phyloP scores from a whole-genome alignment of 2,329 filamentous ascomycete genomes.

The Tolypocladium tropicale region DNA sequence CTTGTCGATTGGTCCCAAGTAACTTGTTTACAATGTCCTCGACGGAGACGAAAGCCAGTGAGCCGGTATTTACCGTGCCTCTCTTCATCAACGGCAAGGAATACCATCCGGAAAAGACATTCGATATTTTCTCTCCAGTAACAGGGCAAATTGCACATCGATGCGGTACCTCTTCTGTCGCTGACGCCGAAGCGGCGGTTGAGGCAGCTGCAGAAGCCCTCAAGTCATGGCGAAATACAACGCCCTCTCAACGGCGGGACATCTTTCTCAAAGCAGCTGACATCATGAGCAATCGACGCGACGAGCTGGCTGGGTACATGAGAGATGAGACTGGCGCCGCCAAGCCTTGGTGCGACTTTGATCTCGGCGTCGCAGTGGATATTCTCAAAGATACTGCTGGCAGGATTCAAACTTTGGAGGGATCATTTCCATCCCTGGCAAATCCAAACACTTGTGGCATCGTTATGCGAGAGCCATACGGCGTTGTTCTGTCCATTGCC shows the following conservation, averaged over 20 bases:
- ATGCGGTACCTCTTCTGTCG: slow-evolving; percentile 40
- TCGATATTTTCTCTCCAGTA: not conserved
- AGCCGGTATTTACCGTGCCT: slow-evolving; percentile 17
- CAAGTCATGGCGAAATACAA: slow-evolving; percentile 55
- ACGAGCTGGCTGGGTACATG: slow-evolving; percentile 53
- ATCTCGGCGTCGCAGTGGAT: slow-evolving; percentile 24
- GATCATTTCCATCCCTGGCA: slow-evolving; percentile 22
- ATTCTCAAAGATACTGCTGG: slow-evolving; percentile 33
- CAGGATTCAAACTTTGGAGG: slow-evolving; percentile 26
- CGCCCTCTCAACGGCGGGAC: slow-evolving; percentile 50
- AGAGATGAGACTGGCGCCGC: slow-evolving; percentile 34
- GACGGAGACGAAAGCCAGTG: not conserved
- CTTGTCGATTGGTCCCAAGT: no score
- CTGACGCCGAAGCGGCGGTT: slow-evolving; percentile 43
- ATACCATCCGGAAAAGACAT: slow-evolving; percentile 29
- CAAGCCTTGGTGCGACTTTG: slow-evolving; percentile 29
- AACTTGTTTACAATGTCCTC: not conserved
- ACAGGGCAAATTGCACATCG: not conserved
- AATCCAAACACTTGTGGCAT: slow-evolving; percentile 38
- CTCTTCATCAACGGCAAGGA: slow-evolving; percentile 35
- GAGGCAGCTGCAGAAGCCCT: slow-evolving; percentile 54
- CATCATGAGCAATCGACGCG: slow-evolving; percentile 46
- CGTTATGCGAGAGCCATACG: slow-evolving; percentile 65
- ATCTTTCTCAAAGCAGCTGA: slow-evolving; percentile 62
- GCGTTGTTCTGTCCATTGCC: slow-evolving; percentile 68